phyloP scores from a whole-genome alignment of 148 eudicot genomes.

The Gaultheria prostrata region DNA sequence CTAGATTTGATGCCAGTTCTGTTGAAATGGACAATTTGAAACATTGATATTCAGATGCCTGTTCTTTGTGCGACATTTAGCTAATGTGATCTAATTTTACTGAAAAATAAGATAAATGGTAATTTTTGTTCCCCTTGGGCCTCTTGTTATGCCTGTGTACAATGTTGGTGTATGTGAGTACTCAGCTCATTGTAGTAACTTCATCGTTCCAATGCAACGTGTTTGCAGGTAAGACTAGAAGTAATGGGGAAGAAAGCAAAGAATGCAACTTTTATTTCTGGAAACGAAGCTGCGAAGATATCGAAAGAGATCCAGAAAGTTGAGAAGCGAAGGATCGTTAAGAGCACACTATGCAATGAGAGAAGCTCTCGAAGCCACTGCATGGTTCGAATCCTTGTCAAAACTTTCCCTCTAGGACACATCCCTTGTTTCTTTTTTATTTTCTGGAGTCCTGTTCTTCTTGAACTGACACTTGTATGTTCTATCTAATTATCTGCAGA shows the following conservation, averaged over 20 bases:
- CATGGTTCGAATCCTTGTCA: conserved; percentile 51
- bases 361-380: conserved; percentile 98
- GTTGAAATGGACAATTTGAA: background rate
- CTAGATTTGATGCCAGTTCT: background rate
- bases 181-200: background rate
- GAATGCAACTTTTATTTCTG: conserved; percentile 90
- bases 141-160: background rate
- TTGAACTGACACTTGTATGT: background rate
- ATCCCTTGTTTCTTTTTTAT: background rate
- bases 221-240: conserved; percentile 74
- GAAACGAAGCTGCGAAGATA: conserved; percentile 92
- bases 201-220: background rate
- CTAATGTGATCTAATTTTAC: background rate
- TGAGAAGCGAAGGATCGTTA: conserved; percentile 87
- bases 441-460: background rate
- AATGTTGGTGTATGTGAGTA: background rate
- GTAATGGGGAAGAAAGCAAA: conserved; percentile 94
- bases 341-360: conserved; percentile 87
- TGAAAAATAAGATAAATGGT: background rate
- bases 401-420: background rate
- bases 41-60: background rate
- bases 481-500: conserved; percentile 35
- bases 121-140: background rate
- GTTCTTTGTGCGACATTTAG: background rate
- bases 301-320: conserved; percentile 94